Conservation (phyloP, 306 rosid genomes). For the Prosopis cineraria region DNA sequence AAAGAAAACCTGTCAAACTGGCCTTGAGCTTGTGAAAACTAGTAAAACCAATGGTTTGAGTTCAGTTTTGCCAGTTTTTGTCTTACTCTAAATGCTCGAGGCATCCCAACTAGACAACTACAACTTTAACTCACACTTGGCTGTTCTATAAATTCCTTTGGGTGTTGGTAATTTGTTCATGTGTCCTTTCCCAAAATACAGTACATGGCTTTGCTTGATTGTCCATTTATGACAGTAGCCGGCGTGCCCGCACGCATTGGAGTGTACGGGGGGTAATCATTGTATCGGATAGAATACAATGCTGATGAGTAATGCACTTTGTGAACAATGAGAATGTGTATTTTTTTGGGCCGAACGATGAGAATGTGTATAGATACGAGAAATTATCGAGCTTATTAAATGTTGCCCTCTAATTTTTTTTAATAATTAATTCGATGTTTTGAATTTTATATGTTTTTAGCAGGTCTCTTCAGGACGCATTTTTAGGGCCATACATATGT, state of each 20-base stretch:
- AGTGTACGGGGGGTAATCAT: not conserved
- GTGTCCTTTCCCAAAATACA: not conserved
- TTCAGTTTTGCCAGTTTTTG: not conserved
- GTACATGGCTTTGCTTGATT: not conserved
- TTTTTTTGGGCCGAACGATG: too few species aligned
- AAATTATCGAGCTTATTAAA: not conserved
- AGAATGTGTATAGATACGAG: not conserved
- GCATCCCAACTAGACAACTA: not conserved
- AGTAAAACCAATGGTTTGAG: not conserved
- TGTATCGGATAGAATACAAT: not conserved
- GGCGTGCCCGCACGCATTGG: not conserved
- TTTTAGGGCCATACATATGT: too few species aligned
- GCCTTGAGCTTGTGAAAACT: not conserved
- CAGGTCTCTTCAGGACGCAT: not conserved
- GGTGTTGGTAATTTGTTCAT: not conserved
- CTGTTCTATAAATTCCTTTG: not conserved
- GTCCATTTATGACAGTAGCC: not conserved
- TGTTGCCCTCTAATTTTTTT: too few species aligned
- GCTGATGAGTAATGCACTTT: not conserved
- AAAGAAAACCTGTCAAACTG: not conserved
- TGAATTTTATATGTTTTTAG: not conserved
- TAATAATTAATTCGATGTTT: not conserved
- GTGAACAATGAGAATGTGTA: not conserved
- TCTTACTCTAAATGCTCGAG: not conserved
- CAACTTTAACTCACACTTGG: not conserved